phyloP scores from a whole-genome alignment of 1,139 yeast genomes.

The Yamadazyma jaroonii region DNA sequence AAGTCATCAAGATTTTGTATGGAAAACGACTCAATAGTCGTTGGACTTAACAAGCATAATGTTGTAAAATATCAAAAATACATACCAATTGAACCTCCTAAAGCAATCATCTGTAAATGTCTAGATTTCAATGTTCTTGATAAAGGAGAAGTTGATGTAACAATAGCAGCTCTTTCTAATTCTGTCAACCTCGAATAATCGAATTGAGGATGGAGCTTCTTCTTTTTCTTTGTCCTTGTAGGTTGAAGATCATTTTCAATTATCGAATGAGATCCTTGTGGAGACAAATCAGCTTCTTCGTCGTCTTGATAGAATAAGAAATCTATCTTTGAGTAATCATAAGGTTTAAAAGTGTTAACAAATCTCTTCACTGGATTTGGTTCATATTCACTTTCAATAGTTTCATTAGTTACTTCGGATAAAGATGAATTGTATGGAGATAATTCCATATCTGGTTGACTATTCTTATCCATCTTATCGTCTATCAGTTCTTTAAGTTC shows the following conservation, averaged over 20 bases:
- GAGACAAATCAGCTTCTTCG: slow-evolving; percentile 7
- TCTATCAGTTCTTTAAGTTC: background rate
- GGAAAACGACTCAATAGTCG: too few species aligned
- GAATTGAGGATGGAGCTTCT: slow-evolving; percentile 23
- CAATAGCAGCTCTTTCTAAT: slow-evolving; percentile 31
- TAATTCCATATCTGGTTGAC: slow-evolving; percentile 8
- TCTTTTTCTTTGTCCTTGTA: slow-evolving; percentile 10
- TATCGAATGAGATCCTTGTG: background rate
- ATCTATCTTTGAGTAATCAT: slow-evolving; percentile 21
- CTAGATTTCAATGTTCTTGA: slow-evolving; percentile 34
- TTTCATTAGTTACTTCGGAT: slow-evolving; percentile 2
- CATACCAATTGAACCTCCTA: slow-evolving; percentile 41
- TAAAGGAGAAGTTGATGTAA: slow-evolving; percentile 30
- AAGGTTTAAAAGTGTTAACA: slow-evolving; percentile 27
- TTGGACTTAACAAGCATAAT: too few species aligned
- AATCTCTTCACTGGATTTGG: slow-evolving; percentile 22
- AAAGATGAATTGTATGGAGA: slow-evolving; percentile 11
- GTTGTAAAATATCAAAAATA: too few species aligned
- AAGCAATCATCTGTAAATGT: slow-evolving; percentile 41
- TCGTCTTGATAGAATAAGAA: slow-evolving; percentile 17
- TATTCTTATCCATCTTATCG: slow-evolving; percentile 6
- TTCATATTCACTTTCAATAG: slow-evolving; percentile 16
- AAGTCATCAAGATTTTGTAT: too few species aligned
- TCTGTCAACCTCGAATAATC: slow-evolving; percentile 27
- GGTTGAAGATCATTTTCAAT: background rate